Conservation (phyloP, 2,329 filamentous ascomycete species). For the Corniculantispora saksenae region DNA sequence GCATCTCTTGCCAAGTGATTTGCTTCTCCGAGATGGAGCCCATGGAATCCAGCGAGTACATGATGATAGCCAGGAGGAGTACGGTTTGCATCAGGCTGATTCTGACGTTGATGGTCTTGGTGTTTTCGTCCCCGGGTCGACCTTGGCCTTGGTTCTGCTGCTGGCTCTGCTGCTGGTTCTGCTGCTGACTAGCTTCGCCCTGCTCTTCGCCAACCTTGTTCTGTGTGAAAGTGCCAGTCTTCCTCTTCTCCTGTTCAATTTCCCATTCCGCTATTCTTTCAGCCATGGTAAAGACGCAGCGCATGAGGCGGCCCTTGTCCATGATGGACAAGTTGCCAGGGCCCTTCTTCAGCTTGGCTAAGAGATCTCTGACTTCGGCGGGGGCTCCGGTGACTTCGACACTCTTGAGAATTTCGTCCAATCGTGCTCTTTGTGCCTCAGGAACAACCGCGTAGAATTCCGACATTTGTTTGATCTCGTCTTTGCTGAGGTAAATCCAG, state of each 20-base stretch:
- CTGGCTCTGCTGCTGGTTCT: slow-evolving; percentile 15
- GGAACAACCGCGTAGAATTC: slow-evolving; percentile 64
- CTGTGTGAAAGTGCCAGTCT: slow-evolving; percentile 26
- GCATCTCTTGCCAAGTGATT: slow-evolving; percentile 97
- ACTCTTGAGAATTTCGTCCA: slow-evolving; percentile 61
- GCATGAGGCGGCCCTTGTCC: slow-evolving; percentile 40
- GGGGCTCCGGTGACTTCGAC: slow-evolving; percentile 72
- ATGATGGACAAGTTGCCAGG: slow-evolving; percentile 54
- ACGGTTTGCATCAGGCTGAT: slow-evolving; percentile 37
- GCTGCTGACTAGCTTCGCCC: background rate
- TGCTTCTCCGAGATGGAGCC: slow-evolving; percentile 58
- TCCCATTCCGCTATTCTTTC: slow-evolving; percentile 37
- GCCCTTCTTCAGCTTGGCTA: slow-evolving; percentile 53
- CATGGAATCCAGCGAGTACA: slow-evolving; percentile 45
- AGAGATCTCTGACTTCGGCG: slow-evolving; percentile 61
- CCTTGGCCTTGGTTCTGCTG: slow-evolving; percentile 22
- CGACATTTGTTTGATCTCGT: slow-evolving; percentile 55
- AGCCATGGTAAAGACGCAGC: slow-evolving; percentile 38
- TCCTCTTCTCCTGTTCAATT: slow-evolving; percentile 20
- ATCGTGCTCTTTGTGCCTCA: slow-evolving; percentile 57
- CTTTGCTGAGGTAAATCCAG: slow-evolving; percentile 48
- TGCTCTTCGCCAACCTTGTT: slow-evolving; percentile 23
- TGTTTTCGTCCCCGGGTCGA: slow-evolving; percentile 22
- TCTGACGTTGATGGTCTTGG: slow-evolving; percentile 38
- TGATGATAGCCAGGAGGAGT: slow-evolving; percentile 54